Evolutionary conservation across 176 grass and related monocot species (phyloP).

Genomic region (Juncus inflexus): DNA sequence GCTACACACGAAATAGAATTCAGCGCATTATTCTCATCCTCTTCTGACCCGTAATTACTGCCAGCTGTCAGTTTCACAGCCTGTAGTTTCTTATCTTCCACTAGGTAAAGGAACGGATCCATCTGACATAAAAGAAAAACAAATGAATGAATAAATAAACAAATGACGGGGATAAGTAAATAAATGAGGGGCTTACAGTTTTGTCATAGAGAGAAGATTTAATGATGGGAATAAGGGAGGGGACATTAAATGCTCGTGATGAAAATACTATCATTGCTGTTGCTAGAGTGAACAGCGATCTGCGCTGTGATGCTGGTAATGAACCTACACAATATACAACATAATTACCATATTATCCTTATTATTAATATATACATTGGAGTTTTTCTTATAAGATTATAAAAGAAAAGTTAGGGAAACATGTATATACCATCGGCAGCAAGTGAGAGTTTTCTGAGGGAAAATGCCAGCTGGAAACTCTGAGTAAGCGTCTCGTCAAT

Average conservation of each 20-base stretch:
- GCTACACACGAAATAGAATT: conserved; percentile 72
- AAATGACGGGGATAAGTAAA: neutral
- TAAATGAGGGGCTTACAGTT: conserved; percentile 41
- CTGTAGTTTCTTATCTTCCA: conserved; percentile 73
- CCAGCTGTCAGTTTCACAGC: conserved; percentile 51
- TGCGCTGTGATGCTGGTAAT: conserved; percentile 59
- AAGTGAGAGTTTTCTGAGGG: conserved; percentile 70
- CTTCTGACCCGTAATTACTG: conserved; percentile 73
- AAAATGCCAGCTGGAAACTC: conserved; percentile 96
- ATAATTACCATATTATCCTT: neutral
- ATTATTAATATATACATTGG: neutral
- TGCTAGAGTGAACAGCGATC: conserved; percentile 76
- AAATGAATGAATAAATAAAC: conserved; percentile 16
- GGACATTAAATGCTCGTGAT: conserved; percentile 77
- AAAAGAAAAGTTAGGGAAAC: conserved; percentile 16
- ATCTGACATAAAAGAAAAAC: conserved; percentile 39
- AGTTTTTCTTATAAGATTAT: neutral
- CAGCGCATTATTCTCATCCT: conserved; percentile 68
- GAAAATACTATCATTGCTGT: conserved; percentile 97
- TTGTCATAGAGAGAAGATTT: conserved; percentile 68
- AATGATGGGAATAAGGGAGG: conserved; percentile 74
- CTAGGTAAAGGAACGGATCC: conserved; percentile 88
- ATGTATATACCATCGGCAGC: conserved; percentile 47
- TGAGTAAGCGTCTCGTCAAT: conserved; percentile 77
- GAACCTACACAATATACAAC: conserved; percentile 49